Conservation (phyloP, 2,329 filamentous ascomycete species). For the Colletotrichum camelliae region DNA sequence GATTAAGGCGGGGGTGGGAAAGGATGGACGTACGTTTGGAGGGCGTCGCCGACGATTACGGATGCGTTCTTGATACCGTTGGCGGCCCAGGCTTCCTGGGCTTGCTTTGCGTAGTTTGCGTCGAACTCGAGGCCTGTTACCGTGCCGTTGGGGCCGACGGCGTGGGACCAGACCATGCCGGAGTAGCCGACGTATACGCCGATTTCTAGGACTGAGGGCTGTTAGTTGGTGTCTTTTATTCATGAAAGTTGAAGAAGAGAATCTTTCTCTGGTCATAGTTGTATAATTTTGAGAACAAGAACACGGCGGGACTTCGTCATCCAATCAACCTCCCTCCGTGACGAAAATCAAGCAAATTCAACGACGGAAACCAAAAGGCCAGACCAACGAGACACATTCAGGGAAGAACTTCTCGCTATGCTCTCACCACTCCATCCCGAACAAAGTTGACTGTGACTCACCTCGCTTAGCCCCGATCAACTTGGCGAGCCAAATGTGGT, state of each 20-base stretch:
- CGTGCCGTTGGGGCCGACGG: constrained; percentile 44
- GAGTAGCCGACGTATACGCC: constrained; percentile 56
- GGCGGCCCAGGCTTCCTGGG: constrained; percentile 42
- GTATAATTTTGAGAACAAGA: not conserved
- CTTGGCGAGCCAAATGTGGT: constrained; percentile 45
- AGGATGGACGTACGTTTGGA: constrained; percentile 46
- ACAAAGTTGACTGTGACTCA: constrained; percentile 18
- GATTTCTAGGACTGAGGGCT: constrained; percentile 48
- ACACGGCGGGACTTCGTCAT: not conserved
- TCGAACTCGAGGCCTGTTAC: constrained; percentile 53
- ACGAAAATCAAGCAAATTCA: not conserved
- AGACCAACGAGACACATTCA: not conserved
- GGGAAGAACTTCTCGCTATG: not conserved
- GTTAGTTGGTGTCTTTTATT: not conserved
- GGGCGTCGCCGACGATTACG: constrained; percentile 51
- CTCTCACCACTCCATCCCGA: not conserved
- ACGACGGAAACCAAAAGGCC: not conserved
- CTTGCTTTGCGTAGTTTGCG: constrained; percentile 46
- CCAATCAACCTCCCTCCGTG: not conserved
- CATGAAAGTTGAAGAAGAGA: not conserved
- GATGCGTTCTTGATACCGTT: constrained; percentile 49
- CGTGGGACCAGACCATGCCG: constrained; percentile 52
- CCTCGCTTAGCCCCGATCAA: constrained; percentile 45
- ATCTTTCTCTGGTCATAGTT: not conserved
- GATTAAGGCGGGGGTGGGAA: not conserved